phyloP scores from a whole-genome alignment of 169 alveolate species.

The Pseudocohnilembus persalinus region DNA sequence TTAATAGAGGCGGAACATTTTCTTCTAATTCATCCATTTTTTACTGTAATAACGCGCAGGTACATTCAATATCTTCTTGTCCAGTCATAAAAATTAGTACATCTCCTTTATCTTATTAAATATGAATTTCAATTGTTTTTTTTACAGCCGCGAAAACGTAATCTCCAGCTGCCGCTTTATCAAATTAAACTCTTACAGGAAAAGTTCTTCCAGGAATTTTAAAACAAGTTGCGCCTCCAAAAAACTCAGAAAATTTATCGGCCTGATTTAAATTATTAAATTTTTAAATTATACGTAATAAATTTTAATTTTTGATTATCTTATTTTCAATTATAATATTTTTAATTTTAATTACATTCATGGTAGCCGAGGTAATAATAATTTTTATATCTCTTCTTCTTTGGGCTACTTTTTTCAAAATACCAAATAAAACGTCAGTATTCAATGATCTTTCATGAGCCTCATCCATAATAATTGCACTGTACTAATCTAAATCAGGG shows the following conservation, averaged over 20 bases:
- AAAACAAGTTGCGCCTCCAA: constrained; percentile 98
- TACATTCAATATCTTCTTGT: constrained; percentile 99
- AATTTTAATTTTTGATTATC: neutral
- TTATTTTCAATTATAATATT: no score
- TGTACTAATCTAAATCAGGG: constrained; percentile 96
- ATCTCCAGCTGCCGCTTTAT: constrained; percentile 94
- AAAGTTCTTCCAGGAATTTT: constrained; percentile 99
- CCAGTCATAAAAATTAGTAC: constrained; percentile 99
- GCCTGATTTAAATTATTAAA: no score
- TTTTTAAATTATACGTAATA: no score
- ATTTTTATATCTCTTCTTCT: constrained; percentile 96
- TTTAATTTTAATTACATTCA: constrained; percentile 78
- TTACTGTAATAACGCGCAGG: constrained; percentile 95
- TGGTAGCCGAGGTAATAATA: constrained; percentile 99
- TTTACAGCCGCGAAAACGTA: constrained; percentile 99
- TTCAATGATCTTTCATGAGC: constrained; percentile 99
- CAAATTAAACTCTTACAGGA: constrained; percentile 95
- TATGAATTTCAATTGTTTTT: constrained; percentile 97
- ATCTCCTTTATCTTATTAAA: constrained; percentile 91
- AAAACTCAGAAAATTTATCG: constrained; percentile 95
- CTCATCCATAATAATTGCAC: constrained; percentile 99
- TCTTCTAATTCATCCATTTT: constrained; percentile 80
- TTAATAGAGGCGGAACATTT: constrained; percentile 85
- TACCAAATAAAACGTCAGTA: constrained; percentile 99
- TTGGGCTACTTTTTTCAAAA: constrained; percentile 93